Evolutionary conservation across 2,329 filamentous ascomycete species (phyloP), one percentile per base, ranked within the genome.

Genomic region (Zasmidium cellare): DNA sequence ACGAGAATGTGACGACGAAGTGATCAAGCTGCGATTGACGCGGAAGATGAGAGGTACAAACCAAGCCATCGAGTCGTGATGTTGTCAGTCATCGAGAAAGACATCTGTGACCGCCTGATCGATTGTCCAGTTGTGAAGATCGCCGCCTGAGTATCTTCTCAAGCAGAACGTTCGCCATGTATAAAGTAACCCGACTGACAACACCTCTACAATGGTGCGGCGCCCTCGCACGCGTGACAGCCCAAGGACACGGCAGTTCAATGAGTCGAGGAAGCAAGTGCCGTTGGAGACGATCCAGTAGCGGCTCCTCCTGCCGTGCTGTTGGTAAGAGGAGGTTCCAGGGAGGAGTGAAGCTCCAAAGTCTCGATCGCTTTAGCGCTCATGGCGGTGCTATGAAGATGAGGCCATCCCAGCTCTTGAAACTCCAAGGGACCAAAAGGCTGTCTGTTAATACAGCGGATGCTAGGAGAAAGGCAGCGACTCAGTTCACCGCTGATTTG

Each of bases 171-270:
- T 28, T 28, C 25, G n/a, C n/a, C n/a, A n/a, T n/a, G n/a, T n/a
- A n/a, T n/a, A n/a, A n/a, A n/a, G n/a, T n/a, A n/a, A n/a, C 12
- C 5, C 3, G 35, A 41, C n/a, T 41, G 35, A 41, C 35, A 41
- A 28, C 11, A 11, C 25, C 6, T 28, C 35, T 41, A 49, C 47
- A 28, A 24, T 49, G 20, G 47, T 25, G 45, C 46, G 53, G 46
- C 53, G 53, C 28, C 23, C 23, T 38, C 28, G 24, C 53, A 55
- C 53, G 53, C 41, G 53, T 55, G 35, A 24, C 20, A 25, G 23
- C 44, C 53, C 53, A 44, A 38, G 23, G 28, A 38, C 24, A 49
- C 25, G 53, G 50, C 41, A 52, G 22, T 18, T 9, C 16, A 2
- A 38, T 19, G 50, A 52, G 50, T 52, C 50, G 41, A 41, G 35